Base-by-base conservation (phyloP, 2,329 filamentous ascomycete species). In the Cordyceps javanica region DNA sequence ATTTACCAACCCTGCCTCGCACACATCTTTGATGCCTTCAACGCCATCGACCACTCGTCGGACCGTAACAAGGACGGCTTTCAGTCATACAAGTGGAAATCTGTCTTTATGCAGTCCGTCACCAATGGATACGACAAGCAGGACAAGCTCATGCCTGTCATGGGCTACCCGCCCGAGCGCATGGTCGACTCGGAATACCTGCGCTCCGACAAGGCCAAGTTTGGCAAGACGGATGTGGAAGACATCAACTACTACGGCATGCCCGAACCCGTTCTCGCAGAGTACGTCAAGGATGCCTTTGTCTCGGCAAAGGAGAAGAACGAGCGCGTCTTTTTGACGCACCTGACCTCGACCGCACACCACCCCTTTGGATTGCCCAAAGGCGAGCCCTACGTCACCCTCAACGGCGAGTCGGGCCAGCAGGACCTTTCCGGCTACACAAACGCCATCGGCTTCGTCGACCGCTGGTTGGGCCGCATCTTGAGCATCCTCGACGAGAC, bases 1-100 rank as follows among this genome's bases (percentile, higher is more conserved):
- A 65, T 76, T 23, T 77, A 77, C 59, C 73, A 77, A 42, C 75
- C 75, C 0, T 77, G 75, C 45, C 58, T 78, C 50, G 70, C 76
- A 0, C 75, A 73, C 4, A 60, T 73, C n/a, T 62, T 73, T 5
- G 64, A 73, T 8, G 66, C 67, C 14, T 57, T 74, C 55, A 73
- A 72, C 48, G 25, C 60, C 1, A 54, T 69, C 3, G 63, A 64
- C 16, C 59, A 50, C 1, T 28, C 57, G 2, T 30, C 62, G 0
- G 55, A 59, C 2, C 45, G 54, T 5, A 57, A 55, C 1, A 52
- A 49, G 1, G 55, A 60, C 9, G 65, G 61, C 28, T 72, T 64
- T 45, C 63, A 62, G 5, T 52, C 62, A 1, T 64, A 62, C 23
- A 66, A 64, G 9, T 73, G 71, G 71, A 65, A 65, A 5, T 69